These are phyloP conservation scores for Cicer yamashitae DNA, from an alignment of 306 rosid genomes.

Conservation along the genomic window DNA sequence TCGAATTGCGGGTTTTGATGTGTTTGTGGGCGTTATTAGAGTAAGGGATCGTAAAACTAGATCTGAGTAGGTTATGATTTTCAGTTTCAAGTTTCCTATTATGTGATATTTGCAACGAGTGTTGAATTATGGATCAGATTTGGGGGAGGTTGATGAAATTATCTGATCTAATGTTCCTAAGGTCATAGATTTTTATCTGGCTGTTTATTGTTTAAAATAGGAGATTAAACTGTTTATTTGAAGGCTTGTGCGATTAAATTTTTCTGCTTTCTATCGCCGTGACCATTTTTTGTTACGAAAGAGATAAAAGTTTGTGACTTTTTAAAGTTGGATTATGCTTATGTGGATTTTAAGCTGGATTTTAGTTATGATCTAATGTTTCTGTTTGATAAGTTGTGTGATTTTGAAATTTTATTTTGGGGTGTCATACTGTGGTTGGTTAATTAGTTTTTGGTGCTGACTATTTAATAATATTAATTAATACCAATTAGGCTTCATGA, in stretches of 20 bases:
- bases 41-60: background rate
- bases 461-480: background rate
- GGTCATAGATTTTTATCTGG: background rate
- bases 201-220: background rate
- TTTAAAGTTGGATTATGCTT: background rate
- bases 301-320: background rate
- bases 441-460: constrained; percentile 2
- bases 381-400: background rate
- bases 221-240: background rate
- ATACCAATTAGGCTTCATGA: background rate
- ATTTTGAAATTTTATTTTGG: constrained; percentile 20
- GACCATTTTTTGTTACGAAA: background rate
- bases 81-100: background rate
- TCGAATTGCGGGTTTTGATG: background rate
- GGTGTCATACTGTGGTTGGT: background rate
- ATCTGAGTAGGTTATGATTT: constrained; percentile 14
- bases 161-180: background rate
- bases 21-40: background rate
- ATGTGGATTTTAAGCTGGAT: background rate
- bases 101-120: background rate
- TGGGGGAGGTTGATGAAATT: background rate
- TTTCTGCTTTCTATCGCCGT: background rate
- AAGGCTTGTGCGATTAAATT: background rate
- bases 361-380: background rate
- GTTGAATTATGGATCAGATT: background rate